These are phyloP conservation scores for Colletotrichum musae DNA, from an alignment of 2,329 filamentous ascomycete species.

Conservation along the genomic window DNA sequence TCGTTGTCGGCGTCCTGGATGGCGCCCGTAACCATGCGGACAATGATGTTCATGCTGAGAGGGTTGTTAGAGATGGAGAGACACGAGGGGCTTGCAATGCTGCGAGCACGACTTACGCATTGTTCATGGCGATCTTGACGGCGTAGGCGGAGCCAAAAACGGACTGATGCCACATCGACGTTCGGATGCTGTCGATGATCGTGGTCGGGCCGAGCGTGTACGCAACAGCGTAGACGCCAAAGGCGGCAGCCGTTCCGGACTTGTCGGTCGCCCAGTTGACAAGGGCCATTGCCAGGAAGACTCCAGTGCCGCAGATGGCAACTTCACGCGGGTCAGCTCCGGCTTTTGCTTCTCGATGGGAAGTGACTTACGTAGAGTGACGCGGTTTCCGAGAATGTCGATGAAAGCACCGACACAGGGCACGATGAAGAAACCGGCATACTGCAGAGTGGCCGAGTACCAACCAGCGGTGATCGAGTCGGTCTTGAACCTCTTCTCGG, in stretches of 20 bases:
- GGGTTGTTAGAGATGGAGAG: background rate
- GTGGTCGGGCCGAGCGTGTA: constrained; percentile 68
- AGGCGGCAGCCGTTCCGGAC: constrained; percentile 69
- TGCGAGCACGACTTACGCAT: constrained; percentile 47
- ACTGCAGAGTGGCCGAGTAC: constrained; percentile 71
- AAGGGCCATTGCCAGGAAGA: constrained; percentile 64
- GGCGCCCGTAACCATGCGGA: constrained; percentile 69
- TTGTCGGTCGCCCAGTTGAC: constrained; percentile 65
- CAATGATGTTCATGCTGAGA: constrained; percentile 71
- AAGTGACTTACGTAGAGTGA: constrained; percentile 54
- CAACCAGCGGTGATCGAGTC: constrained; percentile 69
- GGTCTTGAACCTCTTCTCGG: constrained; percentile 71
- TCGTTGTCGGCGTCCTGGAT: constrained; percentile 72
- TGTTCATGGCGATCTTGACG: constrained; percentile 74
- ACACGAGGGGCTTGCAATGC: no score
- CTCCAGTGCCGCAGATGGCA: constrained; percentile 60
- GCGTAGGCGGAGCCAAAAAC: constrained; percentile 74
- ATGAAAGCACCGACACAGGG: constrained; percentile 69
- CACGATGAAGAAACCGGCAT: constrained; percentile 70
- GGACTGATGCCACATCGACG: constrained; percentile 71
- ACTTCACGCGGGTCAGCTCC: constrained; percentile 43
- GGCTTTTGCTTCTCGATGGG: no score
- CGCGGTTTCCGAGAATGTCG: constrained; percentile 68
- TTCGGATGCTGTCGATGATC: constrained; percentile 74
- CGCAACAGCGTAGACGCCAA: constrained; percentile 72